Evolutionary conservation across 208 protist species (phyloP).

Genomic region (Trypanosoma brucei): DNA sequence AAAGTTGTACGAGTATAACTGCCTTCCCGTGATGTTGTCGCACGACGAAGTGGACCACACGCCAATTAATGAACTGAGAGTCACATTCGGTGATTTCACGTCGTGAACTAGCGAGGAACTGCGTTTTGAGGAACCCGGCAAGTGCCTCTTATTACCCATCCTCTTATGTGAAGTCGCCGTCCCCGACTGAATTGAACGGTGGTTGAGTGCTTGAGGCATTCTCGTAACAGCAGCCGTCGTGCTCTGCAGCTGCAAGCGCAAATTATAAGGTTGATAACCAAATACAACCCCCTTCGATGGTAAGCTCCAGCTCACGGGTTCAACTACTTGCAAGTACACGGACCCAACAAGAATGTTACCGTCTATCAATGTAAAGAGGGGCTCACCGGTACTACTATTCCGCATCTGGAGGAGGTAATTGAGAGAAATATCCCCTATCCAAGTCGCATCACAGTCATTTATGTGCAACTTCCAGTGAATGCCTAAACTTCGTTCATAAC

Average conservation of each 20-base stretch:
- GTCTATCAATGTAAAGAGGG: constrained; percentile 55
- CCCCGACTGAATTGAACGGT: no score
- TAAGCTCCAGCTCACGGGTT: constrained; percentile 50
- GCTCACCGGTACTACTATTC: constrained; percentile 38
- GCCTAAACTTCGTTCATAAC: constrained; percentile 16
- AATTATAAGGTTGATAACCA: constrained; percentile 31
- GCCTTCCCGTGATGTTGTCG: no score
- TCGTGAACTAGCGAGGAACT: no score
- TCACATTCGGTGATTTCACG: no score
- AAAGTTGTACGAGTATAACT: no score
- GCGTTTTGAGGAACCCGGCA: no score
- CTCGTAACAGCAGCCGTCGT: constrained; percentile 29
- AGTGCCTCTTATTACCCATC: no score
- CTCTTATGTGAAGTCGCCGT: no score
- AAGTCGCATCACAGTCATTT: constrained; percentile 83
- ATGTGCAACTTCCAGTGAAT: constrained; percentile 80
- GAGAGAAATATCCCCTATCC: constrained; percentile 70
- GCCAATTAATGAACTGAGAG: no score
- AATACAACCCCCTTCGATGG: constrained; percentile 42
- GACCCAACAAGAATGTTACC: constrained; percentile 52
- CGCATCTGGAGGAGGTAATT: constrained; percentile 59
- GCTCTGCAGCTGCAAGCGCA: constrained; percentile 57
- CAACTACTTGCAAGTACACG: constrained; percentile 75
- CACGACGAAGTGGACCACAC: no score
- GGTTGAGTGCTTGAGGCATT: no score